These are phyloP conservation scores for Pythium volutum DNA, from an alignment of 352 stramenopile species.

Conservation along the genomic window DNA sequence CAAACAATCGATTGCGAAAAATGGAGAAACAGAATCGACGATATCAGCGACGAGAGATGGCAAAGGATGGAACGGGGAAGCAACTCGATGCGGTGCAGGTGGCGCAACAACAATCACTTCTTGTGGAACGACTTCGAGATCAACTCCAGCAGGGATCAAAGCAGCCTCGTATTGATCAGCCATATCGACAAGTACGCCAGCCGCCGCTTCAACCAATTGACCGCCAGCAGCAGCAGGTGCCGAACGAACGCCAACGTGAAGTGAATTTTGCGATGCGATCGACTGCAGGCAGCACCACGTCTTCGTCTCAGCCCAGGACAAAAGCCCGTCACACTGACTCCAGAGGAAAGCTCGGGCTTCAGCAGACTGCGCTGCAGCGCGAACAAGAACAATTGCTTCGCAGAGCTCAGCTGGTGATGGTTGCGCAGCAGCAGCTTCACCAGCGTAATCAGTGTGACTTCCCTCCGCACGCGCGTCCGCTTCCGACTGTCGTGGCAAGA, in stretches of 20 bases:
- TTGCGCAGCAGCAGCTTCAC: constrained; percentile 9
- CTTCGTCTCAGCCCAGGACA: background rate
- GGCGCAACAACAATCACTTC: background rate
- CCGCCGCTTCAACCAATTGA: background rate
- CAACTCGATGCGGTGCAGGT: background rate
- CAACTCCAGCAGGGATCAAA: background rate
- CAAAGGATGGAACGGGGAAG: background rate
- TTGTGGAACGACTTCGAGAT: background rate
- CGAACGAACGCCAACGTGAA: background rate
- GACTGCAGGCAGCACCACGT: background rate
- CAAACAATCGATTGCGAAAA: constrained; percentile 2
- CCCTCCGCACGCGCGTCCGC: background rate
- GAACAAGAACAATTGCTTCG: constrained; percentile 9
- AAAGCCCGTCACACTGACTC: background rate
- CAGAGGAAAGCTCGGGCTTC: background rate
- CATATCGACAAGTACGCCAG: background rate
- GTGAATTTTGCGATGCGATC: background rate
- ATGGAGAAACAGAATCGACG: constrained; percentile 3
- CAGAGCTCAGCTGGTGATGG: constrained; percentile 5
- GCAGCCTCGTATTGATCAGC: background rate
- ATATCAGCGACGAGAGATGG: constrained; percentile 1
- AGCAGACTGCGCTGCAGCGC: background rate
- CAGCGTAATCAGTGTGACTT: background rate
- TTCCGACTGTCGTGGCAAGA: background rate
- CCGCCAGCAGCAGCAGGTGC: background rate